Percentiles rank a stretch among this genome's conserved stretches.
These are phyloP conservation scores for Mercurialis annua DNA, from an alignment of 345 rosid species.

Conservation along the genomic window DNA sequence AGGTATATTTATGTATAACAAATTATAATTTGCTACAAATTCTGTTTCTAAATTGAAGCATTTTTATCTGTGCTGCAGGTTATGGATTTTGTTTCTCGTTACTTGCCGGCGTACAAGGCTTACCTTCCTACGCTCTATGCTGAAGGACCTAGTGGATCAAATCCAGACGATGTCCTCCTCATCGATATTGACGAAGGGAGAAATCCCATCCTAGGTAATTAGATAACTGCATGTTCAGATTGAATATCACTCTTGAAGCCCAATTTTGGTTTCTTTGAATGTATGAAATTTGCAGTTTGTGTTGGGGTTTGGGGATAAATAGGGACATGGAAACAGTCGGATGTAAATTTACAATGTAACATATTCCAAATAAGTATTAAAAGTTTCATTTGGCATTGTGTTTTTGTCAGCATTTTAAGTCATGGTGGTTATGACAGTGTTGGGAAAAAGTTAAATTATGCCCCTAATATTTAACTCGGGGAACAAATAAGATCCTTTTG, in stretches of 20 bases:
- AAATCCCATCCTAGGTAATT: conserved; percentile 58
- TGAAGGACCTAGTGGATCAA: conserved; percentile 89
- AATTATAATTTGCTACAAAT: not conserved
- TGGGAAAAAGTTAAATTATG: too few relatives aligned
- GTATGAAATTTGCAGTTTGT: not conserved
- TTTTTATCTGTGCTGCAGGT: conserved; percentile 47
- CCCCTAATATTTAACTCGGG: too few relatives aligned
- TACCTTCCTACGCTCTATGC: conserved; percentile 78
- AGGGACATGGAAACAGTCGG: not conserved
- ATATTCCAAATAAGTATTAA: not conserved
- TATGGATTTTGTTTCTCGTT: conserved; percentile 84
- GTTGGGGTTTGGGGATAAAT: not conserved
- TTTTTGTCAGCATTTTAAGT: not conserved
- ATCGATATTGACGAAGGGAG: conserved; percentile 83
- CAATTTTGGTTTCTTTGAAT: conserved; percentile 21
- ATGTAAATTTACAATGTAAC: conserved; percentile 6
- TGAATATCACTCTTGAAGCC: conserved; percentile 1
- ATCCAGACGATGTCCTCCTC: conserved; percentile 50
- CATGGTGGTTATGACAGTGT: not conserved
- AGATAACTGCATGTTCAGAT: conserved; percentile 3
- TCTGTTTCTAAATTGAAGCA: not conserved
- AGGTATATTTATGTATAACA: conserved; percentile 40
- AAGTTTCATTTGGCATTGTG: not conserved
- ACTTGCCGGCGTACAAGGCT: conserved; percentile 85
- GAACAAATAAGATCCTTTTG: too few relatives aligned